Conservation (phyloP, 2,329 filamentous ascomycete genomes). For the Kalaharituber pfeilii region DNA sequence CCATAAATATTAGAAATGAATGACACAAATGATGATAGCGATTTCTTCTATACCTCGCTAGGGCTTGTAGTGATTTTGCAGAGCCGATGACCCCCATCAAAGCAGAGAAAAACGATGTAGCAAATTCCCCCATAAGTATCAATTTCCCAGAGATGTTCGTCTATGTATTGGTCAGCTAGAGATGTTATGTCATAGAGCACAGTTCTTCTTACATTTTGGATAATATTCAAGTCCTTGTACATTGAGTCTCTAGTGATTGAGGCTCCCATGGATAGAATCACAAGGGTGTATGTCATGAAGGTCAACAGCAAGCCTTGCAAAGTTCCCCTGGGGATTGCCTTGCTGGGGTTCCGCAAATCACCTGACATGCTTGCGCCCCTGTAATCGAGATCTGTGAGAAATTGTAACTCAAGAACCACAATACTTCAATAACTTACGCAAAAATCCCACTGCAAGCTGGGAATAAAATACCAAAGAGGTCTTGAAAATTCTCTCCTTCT, state of each 20-base stretch:
- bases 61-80: constrained; percentile 67
- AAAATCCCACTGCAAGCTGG: constrained; percentile 48
- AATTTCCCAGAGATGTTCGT: constrained; percentile 59
- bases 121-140: constrained; percentile 65
- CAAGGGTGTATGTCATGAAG: constrained; percentile 55
- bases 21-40: neutral
- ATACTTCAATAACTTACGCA: constrained; percentile 33
- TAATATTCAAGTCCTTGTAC: constrained; percentile 57
- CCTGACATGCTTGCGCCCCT: constrained; percentile 75
- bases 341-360: constrained; percentile 65
- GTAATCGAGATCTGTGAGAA: too few species aligned
- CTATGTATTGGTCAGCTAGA: constrained; percentile 22
- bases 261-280: constrained; percentile 61
- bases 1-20: neutral
- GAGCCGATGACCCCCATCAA: constrained; percentile 76
- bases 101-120: constrained; percentile 67
- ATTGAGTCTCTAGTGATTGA: constrained; percentile 59
- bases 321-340: constrained; percentile 69
- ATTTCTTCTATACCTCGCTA: constrained; percentile 36
- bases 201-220: constrained; percentile 42
- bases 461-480: constrained; percentile 73
- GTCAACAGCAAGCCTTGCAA: constrained; percentile 60
- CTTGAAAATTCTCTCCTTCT: constrained; percentile 48
- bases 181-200: neutral
- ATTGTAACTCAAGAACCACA: too few species aligned